Evolutionary conservation across 1,139 yeast species (phyloP), one percentile per base, ranked within the genome.

Genomic region (Debaryomyces coudertii): DNA sequence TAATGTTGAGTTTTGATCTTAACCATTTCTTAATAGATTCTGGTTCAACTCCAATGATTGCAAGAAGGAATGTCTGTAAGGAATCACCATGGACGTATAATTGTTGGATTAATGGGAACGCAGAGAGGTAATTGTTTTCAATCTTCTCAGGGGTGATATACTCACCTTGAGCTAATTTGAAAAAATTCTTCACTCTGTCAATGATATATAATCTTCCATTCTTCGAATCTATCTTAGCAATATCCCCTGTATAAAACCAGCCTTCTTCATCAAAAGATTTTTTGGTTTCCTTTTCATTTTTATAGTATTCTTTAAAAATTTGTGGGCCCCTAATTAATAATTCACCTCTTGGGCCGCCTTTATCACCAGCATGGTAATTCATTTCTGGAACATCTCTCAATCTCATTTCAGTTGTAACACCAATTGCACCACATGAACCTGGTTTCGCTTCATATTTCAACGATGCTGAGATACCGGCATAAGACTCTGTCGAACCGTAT

Each of bases 31-130:
- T 46, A 30, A 57, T 52, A 7, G 53, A 47, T 5, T 47, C 52
- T 14, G 65, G 66, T 42, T 71, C 72, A 49, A 86, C 69, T 16
- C 92, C 92, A 34, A 80, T 67, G 45, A 87, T 66, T 11, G 83
- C 90, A 8, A 87, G 86, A 53, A 87, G 66, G 55, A 60, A 85
- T 3, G 80, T 73, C 55, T 82, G 71, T 23, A 79, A 63, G 0
- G 90, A 78, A 56, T 84, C 82, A n/a, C 95, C 95, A 57, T 85
- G 73, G 20, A 68, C 65, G 47, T 59, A 73, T 15, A 71, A 50
- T 58, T 73, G 79, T 25, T 59, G 54, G 29, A 71, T 53, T 23
- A 60, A 45, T 6, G 77, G 67, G 45, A 67, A 68, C 25, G 58
- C 53, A 1, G 73, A 61, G 43, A 69, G 61, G 51, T 72, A 73